These are phyloP conservation scores for Pecoramyces ruminantium DNA, from an alignment of 192 early-diverging fungal genomes.

Conservation along the genomic window DNA sequence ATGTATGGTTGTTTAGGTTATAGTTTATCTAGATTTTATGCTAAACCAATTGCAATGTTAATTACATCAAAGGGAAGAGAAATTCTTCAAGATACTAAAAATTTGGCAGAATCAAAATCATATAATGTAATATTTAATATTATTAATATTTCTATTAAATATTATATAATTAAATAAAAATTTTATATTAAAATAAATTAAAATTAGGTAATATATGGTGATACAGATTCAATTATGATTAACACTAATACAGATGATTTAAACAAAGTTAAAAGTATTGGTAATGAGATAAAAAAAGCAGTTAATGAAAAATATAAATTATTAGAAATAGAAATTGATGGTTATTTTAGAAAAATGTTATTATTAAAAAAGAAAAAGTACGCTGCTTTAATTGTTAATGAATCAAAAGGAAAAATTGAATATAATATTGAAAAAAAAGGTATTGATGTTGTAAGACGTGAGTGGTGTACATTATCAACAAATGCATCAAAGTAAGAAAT, in stretches of 20 bases:
- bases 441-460: conserved; percentile 84
- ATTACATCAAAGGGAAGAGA: conserved; percentile 89
- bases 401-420: conserved; percentile 16
- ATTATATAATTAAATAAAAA: no score
- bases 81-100: conserved; percentile 83
- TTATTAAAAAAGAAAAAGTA: conserved; percentile 98
- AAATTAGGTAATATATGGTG: conserved; percentile 96
- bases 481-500: conserved; percentile 63
- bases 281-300: conserved; percentile 57
- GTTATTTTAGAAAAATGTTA: conserved; percentile 73
- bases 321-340: conserved; percentile 94
- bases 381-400: conserved; percentile 53
- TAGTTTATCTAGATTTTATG: conserved; percentile 80
- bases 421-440: conserved; percentile 74
- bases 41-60: conserved; percentile 93
- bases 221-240: conserved; percentile 99
- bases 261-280: conserved; percentile 56
- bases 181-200: no score
- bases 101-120: conserved; percentile 44
- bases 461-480: conserved; percentile 90
- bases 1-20: conserved; percentile 99
- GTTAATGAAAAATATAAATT: conserved; percentile 88
- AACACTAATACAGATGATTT: conserved; percentile 63
- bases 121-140: neutral
- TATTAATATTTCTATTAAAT: no score